Evolutionary conservation across 1,284 basidiomycete genomes (phyloP).

Genomic region (Moesziomyces aphidis): DNA sequence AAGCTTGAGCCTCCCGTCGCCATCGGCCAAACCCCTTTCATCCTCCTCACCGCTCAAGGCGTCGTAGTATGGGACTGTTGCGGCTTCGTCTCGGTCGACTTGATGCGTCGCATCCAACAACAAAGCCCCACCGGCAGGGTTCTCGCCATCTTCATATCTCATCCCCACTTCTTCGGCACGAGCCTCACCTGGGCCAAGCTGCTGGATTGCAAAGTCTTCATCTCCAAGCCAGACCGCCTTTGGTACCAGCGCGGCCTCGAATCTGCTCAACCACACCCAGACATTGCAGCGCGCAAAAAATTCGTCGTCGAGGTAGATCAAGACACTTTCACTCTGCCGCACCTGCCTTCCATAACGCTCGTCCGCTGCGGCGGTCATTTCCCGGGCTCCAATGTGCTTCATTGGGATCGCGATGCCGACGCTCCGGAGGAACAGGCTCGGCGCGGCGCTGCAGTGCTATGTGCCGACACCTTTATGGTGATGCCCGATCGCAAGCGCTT

Average conservation of each 20-base stretch:
- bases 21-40: constrained; percentile 40
- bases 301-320: constrained; percentile 16
- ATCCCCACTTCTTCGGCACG: constrained; percentile 37
- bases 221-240: constrained; percentile 32
- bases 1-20: constrained; percentile 35
- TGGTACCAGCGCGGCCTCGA: constrained; percentile 41
- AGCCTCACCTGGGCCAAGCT: constrained; percentile 37
- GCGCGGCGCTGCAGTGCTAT: constrained; percentile 29
- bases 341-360: constrained; percentile 15
- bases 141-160: constrained; percentile 31
- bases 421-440: neutral
- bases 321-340: constrained; percentile 19
- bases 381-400: constrained; percentile 14
- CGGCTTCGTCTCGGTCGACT: constrained; percentile 29
- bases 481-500: constrained; percentile 26
- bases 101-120: constrained; percentile 22
- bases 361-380: constrained; percentile 41
- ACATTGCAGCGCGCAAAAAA: constrained; percentile 22
- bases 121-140: constrained; percentile 30
- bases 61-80: constrained; percentile 39
- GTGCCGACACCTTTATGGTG: constrained; percentile 36
- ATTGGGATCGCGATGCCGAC: constrained; percentile 33
- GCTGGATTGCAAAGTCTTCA: constrained; percentile 45
- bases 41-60: constrained; percentile 24
- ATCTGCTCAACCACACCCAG: constrained; percentile 8